These are phyloP conservation scores for Berkeleyomyces basicola DNA, from an alignment of 2,329 filamentous ascomycete species.

Conservation along the genomic window DNA sequence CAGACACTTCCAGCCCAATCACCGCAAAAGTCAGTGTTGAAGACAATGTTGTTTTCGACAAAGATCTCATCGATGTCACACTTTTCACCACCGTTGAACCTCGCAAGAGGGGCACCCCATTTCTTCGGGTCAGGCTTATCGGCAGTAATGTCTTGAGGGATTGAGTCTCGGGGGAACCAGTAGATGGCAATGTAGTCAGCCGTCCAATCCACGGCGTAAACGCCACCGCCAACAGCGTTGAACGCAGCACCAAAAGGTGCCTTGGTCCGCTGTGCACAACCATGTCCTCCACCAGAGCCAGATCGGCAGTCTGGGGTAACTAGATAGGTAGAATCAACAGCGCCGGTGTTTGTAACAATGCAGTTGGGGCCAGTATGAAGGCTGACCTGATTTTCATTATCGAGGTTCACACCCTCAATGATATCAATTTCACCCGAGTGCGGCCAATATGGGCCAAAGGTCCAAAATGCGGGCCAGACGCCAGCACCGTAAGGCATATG, in stretches of 20 bases:
- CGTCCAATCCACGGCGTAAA: constrained; percentile 30
- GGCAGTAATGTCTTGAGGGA: constrained; percentile 22
- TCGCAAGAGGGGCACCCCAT: constrained; percentile 49
- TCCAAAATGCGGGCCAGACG: constrained; percentile 54
- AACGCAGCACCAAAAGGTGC: constrained; percentile 34
- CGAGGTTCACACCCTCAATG: constrained; percentile 47
- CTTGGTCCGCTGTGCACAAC: constrained; percentile 40
- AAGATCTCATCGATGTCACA: constrained; percentile 53
- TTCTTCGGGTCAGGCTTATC: constrained; percentile 39
- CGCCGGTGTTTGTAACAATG: constrained; percentile 23
- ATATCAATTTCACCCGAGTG: constrained; percentile 49
- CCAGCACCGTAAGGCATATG: constrained; percentile 56
- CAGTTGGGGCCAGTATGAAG: constrained; percentile 32
- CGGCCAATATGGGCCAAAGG: constrained; percentile 39
- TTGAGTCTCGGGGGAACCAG: constrained; percentile 11
- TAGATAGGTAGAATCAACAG: constrained; percentile 20
- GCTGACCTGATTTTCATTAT: constrained; percentile 37
- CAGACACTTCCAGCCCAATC: constrained; percentile 38
- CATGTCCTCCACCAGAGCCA: constrained; percentile 29
- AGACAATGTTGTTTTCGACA: constrained; percentile 50
- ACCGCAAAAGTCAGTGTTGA: constrained; percentile 62
- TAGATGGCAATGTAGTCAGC: constrained; percentile 21
- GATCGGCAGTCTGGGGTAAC: constrained; percentile 18
- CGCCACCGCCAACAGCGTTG: constrained; percentile 28
- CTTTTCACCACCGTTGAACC: constrained; percentile 35